These are phyloP conservation scores for Aplosporella prunicola DNA, from an alignment of 2,329 filamentous ascomycete species.

Conservation along the genomic window DNA sequence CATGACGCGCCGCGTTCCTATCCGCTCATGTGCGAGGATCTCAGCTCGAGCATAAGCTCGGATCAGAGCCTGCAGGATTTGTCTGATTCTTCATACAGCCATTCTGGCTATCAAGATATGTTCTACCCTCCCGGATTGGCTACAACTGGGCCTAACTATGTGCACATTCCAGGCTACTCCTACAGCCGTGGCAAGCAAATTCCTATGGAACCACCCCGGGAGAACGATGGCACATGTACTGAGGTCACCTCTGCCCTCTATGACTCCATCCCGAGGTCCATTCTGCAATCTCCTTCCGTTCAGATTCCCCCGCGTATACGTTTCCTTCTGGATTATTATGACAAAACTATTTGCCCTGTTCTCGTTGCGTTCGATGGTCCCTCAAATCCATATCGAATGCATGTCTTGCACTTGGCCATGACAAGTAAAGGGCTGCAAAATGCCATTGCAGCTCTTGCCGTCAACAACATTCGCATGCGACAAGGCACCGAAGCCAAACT, in stretches of 20 bases:
- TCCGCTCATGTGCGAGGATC: slow-evolving; percentile 27
- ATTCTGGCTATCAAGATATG: slow-evolving; percentile 28
- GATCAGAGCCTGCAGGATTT: slow-evolving; percentile 37
- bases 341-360: slow-evolving; percentile 82
- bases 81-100: slow-evolving; percentile 26
- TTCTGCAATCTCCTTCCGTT: no score
- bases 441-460: slow-evolving; percentile 79
- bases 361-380: slow-evolving; percentile 86
- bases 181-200: slow-evolving; percentile 17
- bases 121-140: slow-evolving; percentile 17
- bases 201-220: slow-evolving; percentile 4
- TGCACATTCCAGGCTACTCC: slow-evolving; percentile 24
- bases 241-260: slow-evolving; percentile 2
- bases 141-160: slow-evolving; percentile 10
- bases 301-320: slow-evolving; percentile 66
- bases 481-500: slow-evolving; percentile 46
- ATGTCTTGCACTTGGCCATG: slow-evolving; percentile 69
- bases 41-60: slow-evolving; percentile 39
- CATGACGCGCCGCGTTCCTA: slow-evolving; percentile 27
- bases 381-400: slow-evolving; percentile 74
- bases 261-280: no score
- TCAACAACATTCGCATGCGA: slow-evolving; percentile 85
- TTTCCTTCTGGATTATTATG: slow-evolving; percentile 88
- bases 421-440: slow-evolving; percentile 79
- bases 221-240: slow-evolving; percentile 12